Base-by-base conservation (phyloP, 2,329 filamentous ascomycete species). In the Diaporthe sp. region DNA sequence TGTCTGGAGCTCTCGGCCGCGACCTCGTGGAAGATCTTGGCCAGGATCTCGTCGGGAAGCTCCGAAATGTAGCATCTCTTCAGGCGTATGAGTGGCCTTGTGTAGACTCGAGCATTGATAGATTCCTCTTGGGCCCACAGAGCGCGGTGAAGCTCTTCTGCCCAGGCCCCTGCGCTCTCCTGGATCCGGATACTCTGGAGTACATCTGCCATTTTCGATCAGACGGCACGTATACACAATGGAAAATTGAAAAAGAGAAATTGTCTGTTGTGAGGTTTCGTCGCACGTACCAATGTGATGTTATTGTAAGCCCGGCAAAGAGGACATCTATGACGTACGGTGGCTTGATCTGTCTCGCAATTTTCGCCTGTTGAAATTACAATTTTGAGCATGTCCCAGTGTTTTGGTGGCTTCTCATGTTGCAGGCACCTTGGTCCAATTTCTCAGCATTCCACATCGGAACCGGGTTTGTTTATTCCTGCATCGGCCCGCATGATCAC, bases 71-170 rank as follows among this genome's bases (percentile, higher is more conserved):
- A 54, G 22, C 33, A 54, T 68, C 35, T 28, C 4, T 40, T 40
- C 2, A 54, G 13, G 64, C 10, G 35, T 8, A 68, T 30, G 9
- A 40, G 35, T 3, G 45, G 64, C n/a, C 64, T 25, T 1, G n/a
- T 40, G 64, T 68, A 68, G 1, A 68, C 4, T 4, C 47, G 64
- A 19, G 9, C 9, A 33, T 54, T 28, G 33, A 68, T 54, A 6
- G 64, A 68, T 68, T 68, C 47, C 30, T 68, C 64, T 28, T 68
- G 64, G 1, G 47, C 47, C 17, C n/a, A 68, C n/a, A 68, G 50
- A 28, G 64, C 64, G 47, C 45, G 47, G 10, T 35, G 64, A 4
- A 68, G 64, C 15, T 68, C 64, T 17, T 54, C 33, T 13, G 64
- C 64, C 64, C 64, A 68, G 10, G 15, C 47, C 2, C n/a, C 64